Conservation (phyloP, 495 filamentous ascomycete species). For the Aspergillus bridgeri region DNA sequence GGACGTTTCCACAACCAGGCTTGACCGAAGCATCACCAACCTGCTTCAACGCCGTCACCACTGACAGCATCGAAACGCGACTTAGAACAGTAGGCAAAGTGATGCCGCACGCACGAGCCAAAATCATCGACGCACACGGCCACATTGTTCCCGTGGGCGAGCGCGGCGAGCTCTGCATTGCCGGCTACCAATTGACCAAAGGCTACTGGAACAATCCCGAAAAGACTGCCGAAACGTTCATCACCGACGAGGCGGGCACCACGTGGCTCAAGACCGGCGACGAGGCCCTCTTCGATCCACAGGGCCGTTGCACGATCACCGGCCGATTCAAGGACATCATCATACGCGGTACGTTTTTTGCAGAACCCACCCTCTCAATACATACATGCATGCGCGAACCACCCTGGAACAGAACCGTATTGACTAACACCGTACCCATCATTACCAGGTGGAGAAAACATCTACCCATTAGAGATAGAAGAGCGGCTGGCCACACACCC, state of each 20-base stretch:
- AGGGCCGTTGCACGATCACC: conserved; percentile 63
- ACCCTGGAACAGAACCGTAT: neutral
- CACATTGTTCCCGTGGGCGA: conserved; percentile 55
- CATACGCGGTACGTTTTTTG: conserved; percentile 55
- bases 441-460: conserved; percentile 66
- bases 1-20: conserved; percentile 22
- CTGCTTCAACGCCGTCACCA: conserved; percentile 67
- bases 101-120: conserved; percentile 64
- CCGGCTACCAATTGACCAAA: conserved; percentile 63
- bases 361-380: neutral
- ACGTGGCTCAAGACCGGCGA: conserved; percentile 69
- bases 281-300: conserved; percentile 62
- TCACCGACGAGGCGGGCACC: conserved; percentile 54
- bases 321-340: conserved; percentile 83
- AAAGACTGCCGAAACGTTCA: conserved; percentile 62
- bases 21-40: conserved; percentile 71
- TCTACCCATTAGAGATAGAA: conserved; percentile 71
- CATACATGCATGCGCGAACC: no score
- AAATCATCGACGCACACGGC: conserved; percentile 62
- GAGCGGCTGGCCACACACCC: conserved; percentile 59
- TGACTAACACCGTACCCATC: neutral
- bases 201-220: conserved; percentile 71
- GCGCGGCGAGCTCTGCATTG: conserved; percentile 63
- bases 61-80: conserved; percentile 56
- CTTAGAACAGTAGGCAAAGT: conserved; percentile 64